A percentile compares a stretch with the other conserved stretches of the same genome.
phyloP scores from a whole-genome alignment of 371 early-diverging fungal genomes.

The Synchytrium microbalum region DNA sequence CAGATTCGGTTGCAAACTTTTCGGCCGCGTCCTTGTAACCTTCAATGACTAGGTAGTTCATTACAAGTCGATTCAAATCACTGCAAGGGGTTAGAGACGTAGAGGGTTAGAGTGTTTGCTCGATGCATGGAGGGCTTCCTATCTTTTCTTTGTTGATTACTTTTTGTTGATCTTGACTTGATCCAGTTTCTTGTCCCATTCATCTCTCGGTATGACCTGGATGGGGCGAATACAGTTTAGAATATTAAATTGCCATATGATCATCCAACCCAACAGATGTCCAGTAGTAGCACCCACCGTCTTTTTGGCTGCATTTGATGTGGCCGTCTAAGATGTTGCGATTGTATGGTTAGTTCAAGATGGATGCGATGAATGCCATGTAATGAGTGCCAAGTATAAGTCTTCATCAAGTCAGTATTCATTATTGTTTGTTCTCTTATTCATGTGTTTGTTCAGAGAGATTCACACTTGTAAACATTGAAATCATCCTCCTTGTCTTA shows the following conservation, averaged over 20 bases:
- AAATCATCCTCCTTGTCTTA: not conserved
- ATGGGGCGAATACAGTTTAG: not conserved
- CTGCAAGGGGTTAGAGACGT: constrained; percentile 8
- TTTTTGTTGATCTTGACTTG: constrained; percentile 37
- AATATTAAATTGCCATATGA: not conserved
- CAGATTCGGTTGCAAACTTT: constrained; percentile 81
- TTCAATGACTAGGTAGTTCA: constrained; percentile 97
- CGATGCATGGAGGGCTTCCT: not conserved
- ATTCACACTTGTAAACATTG: not conserved
- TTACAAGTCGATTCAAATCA: constrained; percentile 82
- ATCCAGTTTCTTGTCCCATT: constrained; percentile 36
- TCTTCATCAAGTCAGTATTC: not conserved
- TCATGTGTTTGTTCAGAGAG: not conserved
- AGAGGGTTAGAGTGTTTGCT: not conserved
- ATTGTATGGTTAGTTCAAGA: too few relatives aligned
- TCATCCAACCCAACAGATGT: not conserved
- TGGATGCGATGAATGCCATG: too few relatives aligned
- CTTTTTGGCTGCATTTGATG: constrained; percentile 3
- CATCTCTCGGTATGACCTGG: constrained; percentile 20
- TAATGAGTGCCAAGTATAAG: not conserved
- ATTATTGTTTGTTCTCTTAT: not conserved
- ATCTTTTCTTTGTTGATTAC: constrained; percentile 11
- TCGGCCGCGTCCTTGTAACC: constrained; percentile 97
- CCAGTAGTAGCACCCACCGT: not conserved
- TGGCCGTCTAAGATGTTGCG: not conserved